phyloP scores from a whole-genome alignment of 2,329 filamentous ascomycete species.

The Hypoxylon sp. region DNA sequence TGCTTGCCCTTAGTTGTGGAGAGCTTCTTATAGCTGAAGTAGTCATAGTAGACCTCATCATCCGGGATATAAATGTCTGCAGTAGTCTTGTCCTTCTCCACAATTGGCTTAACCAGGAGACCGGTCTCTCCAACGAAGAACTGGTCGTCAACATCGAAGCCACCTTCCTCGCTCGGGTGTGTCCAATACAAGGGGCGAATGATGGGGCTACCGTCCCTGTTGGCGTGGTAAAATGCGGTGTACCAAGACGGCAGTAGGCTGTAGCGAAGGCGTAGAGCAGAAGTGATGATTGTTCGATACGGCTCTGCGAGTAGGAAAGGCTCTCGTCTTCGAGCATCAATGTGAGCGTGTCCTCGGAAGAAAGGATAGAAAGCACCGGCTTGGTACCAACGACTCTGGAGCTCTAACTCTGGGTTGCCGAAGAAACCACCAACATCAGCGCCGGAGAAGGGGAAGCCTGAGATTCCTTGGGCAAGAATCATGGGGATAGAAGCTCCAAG shows the following conservation, averaged over 20 bases:
- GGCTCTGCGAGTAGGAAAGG: conserved; percentile 90
- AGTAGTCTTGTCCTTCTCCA: conserved; percentile 79
- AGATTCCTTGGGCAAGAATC: conserved; percentile 92
- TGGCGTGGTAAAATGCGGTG: conserved; percentile 93
- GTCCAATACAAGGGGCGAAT: conserved; percentile 94
- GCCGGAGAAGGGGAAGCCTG: conserved; percentile 93
- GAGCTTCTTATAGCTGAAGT: conserved; percentile 87
- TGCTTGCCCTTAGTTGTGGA: conserved; percentile 77
- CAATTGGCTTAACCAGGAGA: conserved; percentile 92
- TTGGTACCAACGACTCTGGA: conserved; percentile 96
- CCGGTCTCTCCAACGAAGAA: conserved; percentile 92
- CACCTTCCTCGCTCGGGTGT: conserved; percentile 86
- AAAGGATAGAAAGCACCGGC: conserved; percentile 97
- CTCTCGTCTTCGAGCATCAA: conserved; percentile 93
- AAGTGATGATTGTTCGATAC: conserved; percentile 87
- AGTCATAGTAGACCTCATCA: conserved; percentile 92
- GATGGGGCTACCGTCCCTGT: conserved; percentile 86
- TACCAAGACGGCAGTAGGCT: conserved; percentile 94
- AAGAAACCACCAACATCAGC: conserved; percentile 99
- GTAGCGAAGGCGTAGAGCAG: conserved; percentile 90
- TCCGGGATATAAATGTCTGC: conserved; percentile 91
- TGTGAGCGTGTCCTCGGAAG: conserved; percentile 97
- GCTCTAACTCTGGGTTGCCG: conserved; percentile 92
- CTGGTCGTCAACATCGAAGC: conserved; percentile 93
- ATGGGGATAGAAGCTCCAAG: conserved; percentile 92